Evolutionary conservation across 176 grass and related monocot species (phyloP), one percentile per base, ranked within the genome.

Genomic region (Thinopyrum elongatum): DNA sequence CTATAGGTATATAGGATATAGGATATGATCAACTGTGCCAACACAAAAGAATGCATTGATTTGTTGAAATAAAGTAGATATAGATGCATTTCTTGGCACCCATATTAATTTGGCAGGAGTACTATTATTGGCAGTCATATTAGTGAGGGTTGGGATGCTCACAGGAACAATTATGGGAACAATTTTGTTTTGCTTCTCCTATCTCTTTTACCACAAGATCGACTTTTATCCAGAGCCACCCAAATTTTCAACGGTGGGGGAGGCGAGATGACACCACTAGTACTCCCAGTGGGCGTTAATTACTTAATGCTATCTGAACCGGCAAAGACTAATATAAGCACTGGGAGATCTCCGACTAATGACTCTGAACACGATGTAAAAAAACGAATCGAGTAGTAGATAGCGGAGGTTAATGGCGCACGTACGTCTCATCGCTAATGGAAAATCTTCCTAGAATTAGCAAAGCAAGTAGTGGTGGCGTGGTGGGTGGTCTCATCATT

Each of bases 371-470:
- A 29, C 38, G 12, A 46, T 65, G 61, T 21, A 47, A 79, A 39
- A 39, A 66, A 66, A 3, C 7, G 17, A 13, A 66, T 21, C 16
- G 38, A 27, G 51, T 33, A 10, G 25, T 28, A 29, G 22, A 22
- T 42, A 65, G 65, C 83, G 89, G 80, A 36, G 58, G 74, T 28
- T 84, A 80, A 83, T 76, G 78, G 41, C 19, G 79, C 71, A 61
- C 73, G 79, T 19, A 49, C 73, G 79, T 25, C 75, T 82, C 51
- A 19, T 81, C 6, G 36, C 28, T 39, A 65, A 74, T 55, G 61
- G 34, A 25, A 77, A 35, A 22, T 63, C 39, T 51, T 34, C 1
- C 4, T 38, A 64, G 22, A 0, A 65, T 58, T 58, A 22, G 59
- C 19, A 33, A 58, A 2, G 8, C 17, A 69, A 10, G 29, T 8